phyloP scores from a whole-genome alignment of 2,329 filamentous ascomycete species.

The Lachnellula occidentalis region DNA sequence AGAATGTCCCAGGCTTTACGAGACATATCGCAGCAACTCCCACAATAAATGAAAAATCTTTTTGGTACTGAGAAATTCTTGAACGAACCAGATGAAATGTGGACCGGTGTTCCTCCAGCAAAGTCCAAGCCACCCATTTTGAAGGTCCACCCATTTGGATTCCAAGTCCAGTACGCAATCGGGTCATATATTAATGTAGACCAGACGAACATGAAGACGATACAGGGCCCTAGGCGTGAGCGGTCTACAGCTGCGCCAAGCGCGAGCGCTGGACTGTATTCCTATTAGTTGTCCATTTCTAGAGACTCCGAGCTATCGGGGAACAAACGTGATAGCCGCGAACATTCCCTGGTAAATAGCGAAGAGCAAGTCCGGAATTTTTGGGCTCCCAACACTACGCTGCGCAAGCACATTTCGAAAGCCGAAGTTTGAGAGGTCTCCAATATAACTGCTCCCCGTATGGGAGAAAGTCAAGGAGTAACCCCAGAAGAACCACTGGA shows the following conservation, averaged over 20 bases:
- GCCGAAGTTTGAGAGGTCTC: slow-evolving; percentile 45
- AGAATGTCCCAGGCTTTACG: no score
- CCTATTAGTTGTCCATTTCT: background rate
- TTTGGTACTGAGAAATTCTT: no score
- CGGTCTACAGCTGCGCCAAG: slow-evolving; percentile 82
- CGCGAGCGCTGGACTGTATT: slow-evolving; percentile 61
- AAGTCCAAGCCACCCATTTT: slow-evolving; percentile 80
- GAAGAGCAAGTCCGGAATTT: slow-evolving; percentile 78
- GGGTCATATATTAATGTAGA: slow-evolving; percentile 85
- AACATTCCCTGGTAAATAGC: slow-evolving; percentile 88
- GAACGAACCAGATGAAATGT: slow-evolving; percentile 63
- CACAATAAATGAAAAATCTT: no score
- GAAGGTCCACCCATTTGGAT: slow-evolving; percentile 73
- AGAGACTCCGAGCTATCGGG: background rate
- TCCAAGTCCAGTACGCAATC: slow-evolving; percentile 95
- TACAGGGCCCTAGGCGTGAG: slow-evolving; percentile 79
- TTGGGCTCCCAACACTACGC: slow-evolving; percentile 67
- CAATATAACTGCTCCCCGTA: slow-evolving; percentile 20
- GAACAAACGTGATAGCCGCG: slow-evolving; percentile 61
- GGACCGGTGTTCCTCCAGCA: slow-evolving; percentile 84
- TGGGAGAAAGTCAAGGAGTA: slow-evolving; percentile 51
- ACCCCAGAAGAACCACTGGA: slow-evolving; percentile 72
- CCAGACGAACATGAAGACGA: slow-evolving; percentile 94
- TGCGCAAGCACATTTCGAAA: slow-evolving; percentile 69
- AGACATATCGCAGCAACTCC: no score